Base-by-base conservation (phyloP, 768 basidiomycete genomes). In the Mycena polygramma region DNA sequence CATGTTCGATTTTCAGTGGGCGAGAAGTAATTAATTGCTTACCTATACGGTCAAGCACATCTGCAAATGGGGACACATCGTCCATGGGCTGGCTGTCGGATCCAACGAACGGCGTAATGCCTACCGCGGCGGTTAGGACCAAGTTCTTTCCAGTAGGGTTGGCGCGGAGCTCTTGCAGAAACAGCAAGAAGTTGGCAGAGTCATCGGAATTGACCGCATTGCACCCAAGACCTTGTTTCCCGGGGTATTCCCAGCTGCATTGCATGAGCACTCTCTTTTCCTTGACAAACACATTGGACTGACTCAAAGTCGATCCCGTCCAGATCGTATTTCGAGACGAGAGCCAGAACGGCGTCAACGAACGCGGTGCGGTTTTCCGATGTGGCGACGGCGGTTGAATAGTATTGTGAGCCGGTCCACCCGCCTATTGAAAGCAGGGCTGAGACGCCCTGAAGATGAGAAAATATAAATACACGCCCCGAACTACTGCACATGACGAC, bases 221-320 rank as follows among this genome's bases (percentile, higher is more conserved):
- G 76, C 93, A 94, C 9, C 87, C 85, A 22, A 92, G 86, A 19
- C 94, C 95, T 53, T 82, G 82, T 14, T 81, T 81, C 46, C 85
- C 88, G 45, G 95, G 96, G 77, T 94, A 97, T 78, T 96, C 95
- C 95, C 94, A 96, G 76, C 93, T 94, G 69, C 63, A 54, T 9
- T 24, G 10, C 26, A 15, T 62, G 1, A 71, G 53, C 45, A 71
- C 43, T 45, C 58, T 37, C 35, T 43, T 39, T 37, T 41, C 22
- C 39, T 5, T 2, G 41, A 39, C 53, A 63, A 52, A 52, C 66
- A 26, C 22, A 74, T 65, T 17, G 57, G 20, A 82, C 89, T 48
- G 75, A 90, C 90, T 92, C 91, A 64, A 92, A 89, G 73, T 92
- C 91, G 52, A 92, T 79, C n/a, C 91, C 91, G 71, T 88, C 84